phyloP scores from a whole-genome alignment of 1,139 yeast genomes.

The Protomyces inouyei region DNA sequence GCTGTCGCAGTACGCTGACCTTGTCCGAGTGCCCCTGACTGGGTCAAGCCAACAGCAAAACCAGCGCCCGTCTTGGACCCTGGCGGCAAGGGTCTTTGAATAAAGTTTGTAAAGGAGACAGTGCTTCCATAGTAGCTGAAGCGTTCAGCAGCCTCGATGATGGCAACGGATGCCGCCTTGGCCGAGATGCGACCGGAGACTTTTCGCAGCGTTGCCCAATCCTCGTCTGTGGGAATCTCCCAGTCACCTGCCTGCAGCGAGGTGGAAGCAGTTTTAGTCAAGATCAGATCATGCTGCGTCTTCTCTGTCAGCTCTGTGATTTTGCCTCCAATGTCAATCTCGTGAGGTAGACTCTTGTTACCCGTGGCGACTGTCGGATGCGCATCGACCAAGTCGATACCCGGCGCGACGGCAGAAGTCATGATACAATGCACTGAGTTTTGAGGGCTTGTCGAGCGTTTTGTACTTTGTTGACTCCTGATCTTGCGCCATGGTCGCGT shows the following conservation, averaged over 20 bases:
- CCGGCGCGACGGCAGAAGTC: neutral
- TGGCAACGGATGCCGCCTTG: conserved; percentile 65
- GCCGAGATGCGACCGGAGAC: conserved; percentile 45
- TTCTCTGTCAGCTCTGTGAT: neutral
- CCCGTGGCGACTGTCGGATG: neutral
- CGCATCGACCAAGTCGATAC: neutral
- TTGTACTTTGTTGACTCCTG: too few relatives aligned
- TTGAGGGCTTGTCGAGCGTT: too few relatives aligned
- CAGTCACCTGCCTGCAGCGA: neutral
- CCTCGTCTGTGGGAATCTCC: conserved; percentile 44
- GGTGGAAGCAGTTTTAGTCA: neutral
- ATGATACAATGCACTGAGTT: neutral
- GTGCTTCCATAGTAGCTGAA: conserved; percentile 67
- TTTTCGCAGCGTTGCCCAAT: conserved; percentile 46
- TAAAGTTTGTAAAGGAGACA: conserved; percentile 52
- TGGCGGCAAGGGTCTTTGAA: conserved; percentile 45
- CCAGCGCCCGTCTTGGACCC: conserved; percentile 6
- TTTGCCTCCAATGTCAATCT: neutral
- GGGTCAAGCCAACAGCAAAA: conserved; percentile 40
- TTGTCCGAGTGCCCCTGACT: conserved; percentile 59
- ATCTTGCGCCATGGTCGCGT: too few relatives aligned
- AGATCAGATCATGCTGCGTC: neutral
- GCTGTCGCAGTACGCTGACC: conserved; percentile 68
- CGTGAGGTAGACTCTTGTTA: neutral
- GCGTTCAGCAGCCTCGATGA: conserved; percentile 77